These are phyloP conservation scores for Neocucurbitaria cava DNA, from an alignment of 2,329 filamentous ascomycete genomes.

Conservation along the genomic window DNA sequence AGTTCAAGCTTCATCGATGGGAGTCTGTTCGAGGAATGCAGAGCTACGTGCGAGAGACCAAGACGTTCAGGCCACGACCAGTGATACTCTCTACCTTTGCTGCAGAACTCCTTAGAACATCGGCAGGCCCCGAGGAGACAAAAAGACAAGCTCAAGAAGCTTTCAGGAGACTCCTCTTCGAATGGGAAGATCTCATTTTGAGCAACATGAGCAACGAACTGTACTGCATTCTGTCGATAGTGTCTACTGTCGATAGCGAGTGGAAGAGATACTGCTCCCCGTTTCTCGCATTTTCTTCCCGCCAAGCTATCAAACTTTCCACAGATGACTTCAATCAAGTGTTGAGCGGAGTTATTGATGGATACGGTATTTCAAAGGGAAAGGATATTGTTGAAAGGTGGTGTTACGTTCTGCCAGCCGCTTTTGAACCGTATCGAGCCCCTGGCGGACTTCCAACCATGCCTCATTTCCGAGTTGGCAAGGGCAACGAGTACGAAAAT, in stretches of 20 bases:
- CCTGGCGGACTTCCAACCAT: conserved; percentile 44
- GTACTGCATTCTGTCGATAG: conserved; percentile 40
- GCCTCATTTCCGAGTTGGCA: conserved; percentile 34
- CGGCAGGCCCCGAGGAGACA: conserved; percentile 16
- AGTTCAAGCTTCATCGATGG: conserved; percentile 52
- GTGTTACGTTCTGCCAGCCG: conserved; percentile 37
- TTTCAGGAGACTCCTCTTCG: conserved; percentile 40
- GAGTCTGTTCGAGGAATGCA: conserved; percentile 50
- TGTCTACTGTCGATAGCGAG: conserved; percentile 34
- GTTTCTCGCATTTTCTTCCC: conserved; percentile 37
- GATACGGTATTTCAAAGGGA: conserved; percentile 57
- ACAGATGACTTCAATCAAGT: conserved; percentile 58
- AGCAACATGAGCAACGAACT: conserved; percentile 33
- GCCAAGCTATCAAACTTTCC: conserved; percentile 34
- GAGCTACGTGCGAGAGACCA: conserved; percentile 31
- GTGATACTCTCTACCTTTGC: conserved; percentile 41
- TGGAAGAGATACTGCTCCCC: conserved; percentile 40
- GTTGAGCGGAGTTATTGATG: conserved; percentile 62
- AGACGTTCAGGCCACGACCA: conserved; percentile 33
- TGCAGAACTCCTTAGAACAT: conserved; percentile 37
- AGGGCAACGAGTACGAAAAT: conserved; percentile 29
- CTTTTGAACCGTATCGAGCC: conserved; percentile 34
- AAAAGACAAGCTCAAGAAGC: conserved; percentile 24
- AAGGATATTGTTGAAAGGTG: conserved; percentile 58
- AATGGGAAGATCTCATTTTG: conserved; percentile 38